Conservation (phyloP, 1,284 basidiomycete species). For the Mycena citricolor region DNA sequence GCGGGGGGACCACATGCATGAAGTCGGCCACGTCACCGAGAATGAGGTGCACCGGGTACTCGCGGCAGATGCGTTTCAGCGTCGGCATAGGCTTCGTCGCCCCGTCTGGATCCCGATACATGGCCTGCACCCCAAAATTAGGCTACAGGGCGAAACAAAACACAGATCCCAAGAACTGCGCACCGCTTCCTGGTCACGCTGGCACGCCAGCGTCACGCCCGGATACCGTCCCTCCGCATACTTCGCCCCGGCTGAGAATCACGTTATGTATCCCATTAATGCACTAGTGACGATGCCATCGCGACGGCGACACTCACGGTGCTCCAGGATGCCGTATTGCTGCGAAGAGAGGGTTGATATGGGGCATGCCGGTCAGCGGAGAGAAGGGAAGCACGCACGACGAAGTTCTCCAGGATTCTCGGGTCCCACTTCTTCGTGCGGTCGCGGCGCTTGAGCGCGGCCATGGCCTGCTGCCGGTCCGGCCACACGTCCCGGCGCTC, state of each 20-base stretch:
- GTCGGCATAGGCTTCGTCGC: constrained; percentile 47
- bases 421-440: constrained; percentile 47
- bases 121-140: constrained; percentile 33
- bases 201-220: constrained; percentile 51
- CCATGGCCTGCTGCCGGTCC: constrained; percentile 39
- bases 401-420: constrained; percentile 45
- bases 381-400: constrained; percentile 36
- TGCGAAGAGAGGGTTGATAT: constrained; percentile 23
- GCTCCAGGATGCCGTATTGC: constrained; percentile 45
- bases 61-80: constrained; percentile 39
- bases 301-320: constrained; percentile 22
- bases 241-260: constrained; percentile 29
- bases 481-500: constrained; percentile 51
- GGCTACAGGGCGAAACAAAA: neutral
- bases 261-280: too few relatives aligned
- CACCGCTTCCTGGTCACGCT: constrained; percentile 57
- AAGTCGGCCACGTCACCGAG: constrained; percentile 50
- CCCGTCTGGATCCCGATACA: constrained; percentile 52
- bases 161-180: constrained; percentile 12
- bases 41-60: constrained; percentile 48
- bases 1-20: constrained; percentile 37
- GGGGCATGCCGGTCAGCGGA: neutral
- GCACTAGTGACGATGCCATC: neutral
- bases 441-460: constrained; percentile 33
- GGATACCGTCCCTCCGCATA: constrained; percentile 32